phyloP scores from a whole-genome alignment of 2,329 filamentous ascomycete genomes.

The Conoideocrella luteorostrata region DNA sequence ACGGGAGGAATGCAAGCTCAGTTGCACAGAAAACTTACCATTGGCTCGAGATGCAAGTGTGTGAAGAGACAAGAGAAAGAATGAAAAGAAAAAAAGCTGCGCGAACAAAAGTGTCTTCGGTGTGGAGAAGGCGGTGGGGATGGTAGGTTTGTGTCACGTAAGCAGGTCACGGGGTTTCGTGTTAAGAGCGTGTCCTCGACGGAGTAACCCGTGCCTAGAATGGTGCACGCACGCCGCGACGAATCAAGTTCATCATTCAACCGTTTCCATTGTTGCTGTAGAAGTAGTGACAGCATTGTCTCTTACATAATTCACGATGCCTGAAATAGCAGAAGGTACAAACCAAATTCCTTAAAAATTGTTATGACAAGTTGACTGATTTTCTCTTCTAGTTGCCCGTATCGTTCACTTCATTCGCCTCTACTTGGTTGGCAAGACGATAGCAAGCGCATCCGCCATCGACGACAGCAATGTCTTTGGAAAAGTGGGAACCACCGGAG shows the following conservation, averaged over 20 bases:
- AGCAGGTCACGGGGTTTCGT: conserved; percentile 25
- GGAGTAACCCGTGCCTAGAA: no score
- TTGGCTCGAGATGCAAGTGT: conserved; percentile 5
- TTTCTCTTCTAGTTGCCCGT: conserved; percentile 57
- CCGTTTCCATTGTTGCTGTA: neutral
- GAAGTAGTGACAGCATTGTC: neutral
- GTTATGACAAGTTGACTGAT: neutral
- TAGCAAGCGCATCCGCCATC: conserved; percentile 62
- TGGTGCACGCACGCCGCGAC: no score
- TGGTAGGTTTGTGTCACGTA: conserved; percentile 13
- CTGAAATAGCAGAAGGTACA: conserved; percentile 56
- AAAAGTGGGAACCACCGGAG: conserved; percentile 76
- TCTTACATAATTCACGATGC: conserved; percentile 36
- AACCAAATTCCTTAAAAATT: no score
- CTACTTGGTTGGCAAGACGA: conserved; percentile 76
- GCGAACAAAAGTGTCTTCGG: conserved; percentile 19
- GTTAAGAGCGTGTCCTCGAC: conserved; percentile 20
- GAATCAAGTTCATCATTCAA: neutral
- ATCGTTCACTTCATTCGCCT: conserved; percentile 79
- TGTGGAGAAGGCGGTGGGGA: conserved; percentile 14
- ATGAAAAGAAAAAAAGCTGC: conserved; percentile 19
- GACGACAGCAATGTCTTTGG: conserved; percentile 85
- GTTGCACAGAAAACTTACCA: conserved; percentile 12
- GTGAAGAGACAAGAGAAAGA: conserved; percentile 8
- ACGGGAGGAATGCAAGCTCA: conserved; percentile 2